These are phyloP conservation scores for Trichoderma endophyticum DNA, from an alignment of 2,329 filamentous ascomycete genomes.

Conservation along the genomic window DNA sequence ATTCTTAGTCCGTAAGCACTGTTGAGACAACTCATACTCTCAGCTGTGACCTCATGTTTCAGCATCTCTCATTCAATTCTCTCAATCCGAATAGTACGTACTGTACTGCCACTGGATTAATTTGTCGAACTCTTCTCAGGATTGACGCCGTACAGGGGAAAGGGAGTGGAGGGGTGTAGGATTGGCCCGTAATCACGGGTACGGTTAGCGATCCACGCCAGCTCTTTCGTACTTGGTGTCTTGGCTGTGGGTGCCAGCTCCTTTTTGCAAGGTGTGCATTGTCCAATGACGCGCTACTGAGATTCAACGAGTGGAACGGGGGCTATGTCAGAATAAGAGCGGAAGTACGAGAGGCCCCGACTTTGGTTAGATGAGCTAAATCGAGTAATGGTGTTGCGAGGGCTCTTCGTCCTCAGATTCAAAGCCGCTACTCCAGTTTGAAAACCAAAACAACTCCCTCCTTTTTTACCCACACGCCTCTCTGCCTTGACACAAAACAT, in stretches of 20 bases:
- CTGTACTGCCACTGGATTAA: background rate
- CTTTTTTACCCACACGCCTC: background rate
- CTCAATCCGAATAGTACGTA: background rate
- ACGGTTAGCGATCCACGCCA: conserved; percentile 16
- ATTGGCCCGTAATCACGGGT: background rate
- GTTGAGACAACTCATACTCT: background rate
- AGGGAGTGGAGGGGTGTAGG: background rate
- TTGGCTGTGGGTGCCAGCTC: conserved; percentile 9
- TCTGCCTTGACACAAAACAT: background rate
- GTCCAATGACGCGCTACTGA: conserved; percentile 7
- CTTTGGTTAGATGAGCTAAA: background rate
- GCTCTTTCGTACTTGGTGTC: background rate
- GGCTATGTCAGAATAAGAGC: background rate
- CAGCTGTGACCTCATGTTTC: background rate
- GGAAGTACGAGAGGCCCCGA: conserved; percentile 6
- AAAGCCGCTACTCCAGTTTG: background rate
- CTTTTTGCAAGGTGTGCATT: conserved; percentile 3
- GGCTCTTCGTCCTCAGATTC: background rate
- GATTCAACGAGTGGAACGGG: background rate
- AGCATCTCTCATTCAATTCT: background rate
- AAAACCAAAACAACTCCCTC: background rate
- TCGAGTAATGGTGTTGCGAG: background rate
- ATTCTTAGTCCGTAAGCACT: background rate
- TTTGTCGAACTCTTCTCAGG: background rate
- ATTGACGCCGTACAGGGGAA: background rate